A percentile compares a stretch with the other conserved stretches of the same genome.
phyloP scores from a whole-genome alignment of 768 basidiomycete genomes.

The Russula ochroleuca region DNA sequence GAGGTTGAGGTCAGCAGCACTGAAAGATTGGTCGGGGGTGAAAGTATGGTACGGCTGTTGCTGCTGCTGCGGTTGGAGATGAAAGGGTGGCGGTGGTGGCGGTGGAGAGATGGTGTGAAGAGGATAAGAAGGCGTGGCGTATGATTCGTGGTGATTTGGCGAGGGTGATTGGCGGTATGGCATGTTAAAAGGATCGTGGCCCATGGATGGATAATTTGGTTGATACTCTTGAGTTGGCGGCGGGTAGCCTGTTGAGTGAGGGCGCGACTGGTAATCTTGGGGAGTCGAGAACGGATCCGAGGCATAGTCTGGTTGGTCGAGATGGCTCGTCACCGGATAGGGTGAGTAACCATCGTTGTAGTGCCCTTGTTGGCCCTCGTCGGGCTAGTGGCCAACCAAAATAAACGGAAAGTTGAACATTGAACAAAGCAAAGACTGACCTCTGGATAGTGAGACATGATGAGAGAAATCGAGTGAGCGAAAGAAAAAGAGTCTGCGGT shows the following conservation, averaged over 20 bases:
- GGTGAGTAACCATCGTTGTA: slow-evolving; percentile 67
- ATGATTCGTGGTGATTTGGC: slow-evolving; percentile 29
- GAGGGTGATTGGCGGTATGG: slow-evolving; percentile 30
- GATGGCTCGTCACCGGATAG: slow-evolving; percentile 38
- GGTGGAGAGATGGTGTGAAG: slow-evolving; percentile 17
- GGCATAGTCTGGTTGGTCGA: slow-evolving; percentile 37
- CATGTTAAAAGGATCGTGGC: slow-evolving; percentile 23
- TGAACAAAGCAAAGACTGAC: slow-evolving; percentile 30
- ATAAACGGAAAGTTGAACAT: not conserved
- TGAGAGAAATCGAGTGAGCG: not conserved
- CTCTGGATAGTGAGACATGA: slow-evolving; percentile 43
- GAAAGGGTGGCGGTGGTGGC: not conserved
- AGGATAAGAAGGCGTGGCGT: slow-evolving; percentile 15
- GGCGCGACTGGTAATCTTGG: slow-evolving; percentile 14
- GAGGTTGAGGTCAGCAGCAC: slow-evolving; percentile 20
- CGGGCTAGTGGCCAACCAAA: slow-evolving; percentile 40
- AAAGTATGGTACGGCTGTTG: not conserved
- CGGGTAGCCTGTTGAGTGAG: slow-evolving; percentile 26
- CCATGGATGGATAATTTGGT: slow-evolving; percentile 28
- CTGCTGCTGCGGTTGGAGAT: not conserved
- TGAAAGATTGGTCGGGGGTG: not conserved
- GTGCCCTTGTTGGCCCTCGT: slow-evolving; percentile 57
- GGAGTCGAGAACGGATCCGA: slow-evolving; percentile 43
- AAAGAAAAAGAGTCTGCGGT: not conserved
- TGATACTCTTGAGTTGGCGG: slow-evolving; percentile 20